These are phyloP conservation scores for Globisporangium polare DNA, from an alignment of 352 stramenopile species.

Conservation along the genomic window DNA sequence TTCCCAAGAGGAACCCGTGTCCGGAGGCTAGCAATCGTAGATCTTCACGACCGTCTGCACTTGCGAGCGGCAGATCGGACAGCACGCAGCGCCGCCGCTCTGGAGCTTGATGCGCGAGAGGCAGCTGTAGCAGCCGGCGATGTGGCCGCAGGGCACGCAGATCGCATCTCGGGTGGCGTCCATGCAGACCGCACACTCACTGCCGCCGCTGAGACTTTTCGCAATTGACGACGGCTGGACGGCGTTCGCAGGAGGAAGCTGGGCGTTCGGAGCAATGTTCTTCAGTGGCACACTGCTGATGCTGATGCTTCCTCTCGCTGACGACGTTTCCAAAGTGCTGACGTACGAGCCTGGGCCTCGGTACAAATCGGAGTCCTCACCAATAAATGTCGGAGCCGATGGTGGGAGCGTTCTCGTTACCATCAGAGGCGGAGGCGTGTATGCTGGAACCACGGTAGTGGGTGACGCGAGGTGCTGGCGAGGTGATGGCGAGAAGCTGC, in stretches of 20 bases:
- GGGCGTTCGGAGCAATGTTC: background rate
- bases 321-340: background rate
- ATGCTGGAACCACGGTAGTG: conserved; percentile 12
- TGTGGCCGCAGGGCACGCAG: conserved; percentile 51
- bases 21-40: conserved; percentile 30
- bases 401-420: background rate
- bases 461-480: conserved; percentile 10
- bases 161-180: conserved; percentile 38
- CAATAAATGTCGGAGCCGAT: conserved; percentile 11
- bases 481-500: conserved; percentile 6
- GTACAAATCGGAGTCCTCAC: conserved; percentile 3
- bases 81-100: conserved; percentile 19
- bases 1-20: too few species aligned
- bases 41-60: conserved; percentile 46
- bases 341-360: conserved; percentile 6
- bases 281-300: background rate
- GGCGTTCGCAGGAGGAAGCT: background rate
- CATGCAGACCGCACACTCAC: conserved; percentile 49
- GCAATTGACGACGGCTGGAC: background rate
- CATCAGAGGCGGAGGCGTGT: background rate
- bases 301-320: background rate
- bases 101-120: conserved; percentile 32
- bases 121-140: conserved; percentile 39
- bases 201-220: background rate
- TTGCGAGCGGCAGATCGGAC: conserved; percentile 40